phyloP scores from a whole-genome alignment of 2,329 filamentous ascomycete genomes.

The Colletotrichum chlorophyti region DNA sequence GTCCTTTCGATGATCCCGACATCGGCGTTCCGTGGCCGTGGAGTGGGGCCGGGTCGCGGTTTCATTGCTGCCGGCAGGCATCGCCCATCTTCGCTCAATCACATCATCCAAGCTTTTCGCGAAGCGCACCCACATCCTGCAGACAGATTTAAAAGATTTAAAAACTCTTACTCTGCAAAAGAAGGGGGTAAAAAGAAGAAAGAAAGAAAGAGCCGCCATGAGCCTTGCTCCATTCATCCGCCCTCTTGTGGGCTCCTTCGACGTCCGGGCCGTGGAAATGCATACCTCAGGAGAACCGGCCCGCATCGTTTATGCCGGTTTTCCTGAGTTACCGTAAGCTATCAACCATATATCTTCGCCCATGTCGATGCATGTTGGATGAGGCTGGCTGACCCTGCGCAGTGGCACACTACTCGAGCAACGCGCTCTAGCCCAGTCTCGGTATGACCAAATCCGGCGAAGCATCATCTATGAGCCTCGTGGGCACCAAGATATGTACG shows the following conservation, averaged over 20 bases:
- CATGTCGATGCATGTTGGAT: too few relatives aligned
- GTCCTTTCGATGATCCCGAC: background rate
- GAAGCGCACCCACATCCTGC: background rate
- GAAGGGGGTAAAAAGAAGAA: too few relatives aligned
- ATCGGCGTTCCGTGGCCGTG: conserved; percentile 10
- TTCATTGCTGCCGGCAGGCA: background rate
- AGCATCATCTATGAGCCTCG: conserved; percentile 24
- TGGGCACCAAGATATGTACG: conserved; percentile 28
- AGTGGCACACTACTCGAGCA: conserved; percentile 48
- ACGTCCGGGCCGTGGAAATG: conserved; percentile 42
- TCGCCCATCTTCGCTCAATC: background rate
- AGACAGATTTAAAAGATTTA: too few relatives aligned
- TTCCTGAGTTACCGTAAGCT: conserved; percentile 38
- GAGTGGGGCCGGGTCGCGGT: conserved; percentile 7
- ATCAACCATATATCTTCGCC: background rate
- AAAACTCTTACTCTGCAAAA: too few relatives aligned
- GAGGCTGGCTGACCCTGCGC: background rate
- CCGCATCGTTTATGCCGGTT: conserved; percentile 50
- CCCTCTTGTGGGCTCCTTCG: background rate
- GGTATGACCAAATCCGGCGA: conserved; percentile 19
- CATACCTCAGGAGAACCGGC: conserved; percentile 58
- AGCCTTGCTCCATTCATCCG: conserved; percentile 11
- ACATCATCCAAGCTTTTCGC: background rate
- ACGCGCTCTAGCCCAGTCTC: conserved; percentile 31
- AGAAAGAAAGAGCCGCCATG: background rate